Base-by-base conservation (phyloP, 225 moss, liverwort and hornwort species). In the Lunularia cruciata region DNA sequence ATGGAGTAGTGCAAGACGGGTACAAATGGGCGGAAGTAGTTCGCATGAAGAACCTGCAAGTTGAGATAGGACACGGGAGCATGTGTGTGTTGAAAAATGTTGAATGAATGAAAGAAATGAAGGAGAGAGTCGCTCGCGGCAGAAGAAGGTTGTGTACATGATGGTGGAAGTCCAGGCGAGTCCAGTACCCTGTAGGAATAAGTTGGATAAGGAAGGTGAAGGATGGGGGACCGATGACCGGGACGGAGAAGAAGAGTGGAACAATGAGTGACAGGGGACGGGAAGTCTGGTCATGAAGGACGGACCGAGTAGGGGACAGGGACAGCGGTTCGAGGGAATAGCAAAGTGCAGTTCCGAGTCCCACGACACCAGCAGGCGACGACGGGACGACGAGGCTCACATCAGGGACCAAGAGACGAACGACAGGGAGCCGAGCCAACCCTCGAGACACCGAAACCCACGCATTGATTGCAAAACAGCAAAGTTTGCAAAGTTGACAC, bases 391-490 rank as follows among this genome's bases (percentile, higher is more conserved):
- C 35, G 61, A 45, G 63, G 62, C 59, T 59, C 35, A 59, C 59
- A 34, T 39, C 60, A 23, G 52, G 52, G 23, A 9, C 57, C 31
- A 28, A 43, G 43, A 43, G 27, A 66, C 66, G 48, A 66, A 47
- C 64, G 45, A 47, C 66, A 46, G 45, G 31, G 26, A 64, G 45
- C 47, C 47, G 34, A 47, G 66, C 49, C 31, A 66, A 63, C 63
- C 25, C 66, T 51, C 33, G 48, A 51, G 18, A 51, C 33, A 66
- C 66, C 48, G 65, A 66, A 49, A 66, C 48, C 48, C 66, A 49
- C 66, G 66, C 66, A 51, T 66, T 66, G 66, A 66, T 66, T 66
- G 66, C 66, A 39, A 63, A 43, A 28, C 63, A 42, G 43, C 43
- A 45, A 42, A 45, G 43, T 15, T 26, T 45, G 43, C 40, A 63